phyloP scores from a whole-genome alignment of 176 grass and related monocot genomes.

The Musa acuminata region DNA sequence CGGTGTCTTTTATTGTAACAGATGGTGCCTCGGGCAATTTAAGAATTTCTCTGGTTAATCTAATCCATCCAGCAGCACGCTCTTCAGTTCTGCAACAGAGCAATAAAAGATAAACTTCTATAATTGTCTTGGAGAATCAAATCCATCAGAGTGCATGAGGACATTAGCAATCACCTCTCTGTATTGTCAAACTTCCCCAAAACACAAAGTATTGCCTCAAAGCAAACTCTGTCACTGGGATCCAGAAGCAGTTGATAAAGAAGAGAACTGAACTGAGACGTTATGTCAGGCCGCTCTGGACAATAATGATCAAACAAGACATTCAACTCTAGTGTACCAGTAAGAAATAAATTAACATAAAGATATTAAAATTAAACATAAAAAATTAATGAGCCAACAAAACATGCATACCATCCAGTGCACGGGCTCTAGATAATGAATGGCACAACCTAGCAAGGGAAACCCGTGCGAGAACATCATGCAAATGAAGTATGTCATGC shows the following conservation, averaged over 20 bases:
- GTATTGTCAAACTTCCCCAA: conserved; percentile 92
- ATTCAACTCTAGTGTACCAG: not conserved
- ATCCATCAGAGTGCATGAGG: not conserved
- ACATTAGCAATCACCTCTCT: conserved; percentile 50
- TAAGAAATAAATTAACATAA: not conserved
- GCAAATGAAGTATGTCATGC: conserved; percentile 96
- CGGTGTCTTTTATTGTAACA: conserved; percentile 55
- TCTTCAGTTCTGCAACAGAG: conserved; percentile 69
- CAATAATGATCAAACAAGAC: conserved; percentile 19
- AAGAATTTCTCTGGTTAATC: conserved; percentile 92
- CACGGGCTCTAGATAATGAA: conserved; percentile 86
- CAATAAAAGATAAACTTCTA: conserved; percentile 1
- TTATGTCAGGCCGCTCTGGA: conserved; percentile 93
- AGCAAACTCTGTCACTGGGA: conserved; percentile 98
- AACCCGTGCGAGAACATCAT: conserved; percentile 96
- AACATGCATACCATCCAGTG: conserved; percentile 63
- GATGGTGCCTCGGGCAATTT: conserved; percentile 97
- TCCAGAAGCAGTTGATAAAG: conserved; percentile 98
- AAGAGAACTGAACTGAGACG: conserved; percentile 81
- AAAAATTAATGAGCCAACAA: conserved; percentile 19
- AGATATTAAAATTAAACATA: not conserved
- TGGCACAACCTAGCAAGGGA: conserved; percentile 90
- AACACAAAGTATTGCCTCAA: conserved; percentile 96
- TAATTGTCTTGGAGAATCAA: conserved; percentile 10
- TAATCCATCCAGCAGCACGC: conserved; percentile 94